Conservation (phyloP, 805 yeast species). For the Teunomyces funiuensis region DNA sequence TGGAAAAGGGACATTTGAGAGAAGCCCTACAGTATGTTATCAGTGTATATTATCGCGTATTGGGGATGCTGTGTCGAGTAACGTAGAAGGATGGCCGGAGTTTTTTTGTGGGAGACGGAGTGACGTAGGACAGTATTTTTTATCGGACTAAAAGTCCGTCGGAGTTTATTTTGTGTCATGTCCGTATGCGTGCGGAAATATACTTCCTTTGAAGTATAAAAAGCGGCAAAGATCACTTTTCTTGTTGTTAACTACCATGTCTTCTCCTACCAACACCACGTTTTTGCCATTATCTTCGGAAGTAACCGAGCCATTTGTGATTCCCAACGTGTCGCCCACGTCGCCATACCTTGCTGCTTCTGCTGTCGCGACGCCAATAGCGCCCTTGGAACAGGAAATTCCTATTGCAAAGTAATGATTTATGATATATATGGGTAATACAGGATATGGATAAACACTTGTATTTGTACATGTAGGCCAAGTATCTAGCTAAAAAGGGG, state of each 20-base stretch:
- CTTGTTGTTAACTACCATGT: slow-evolving; percentile 3
- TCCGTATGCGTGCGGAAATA: slow-evolving; percentile 5
- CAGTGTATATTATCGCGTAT: too few relatives aligned
- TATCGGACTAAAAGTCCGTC: slow-evolving; percentile 4
- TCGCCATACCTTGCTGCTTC: slow-evolving; percentile 23
- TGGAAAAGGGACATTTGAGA: too few relatives aligned
- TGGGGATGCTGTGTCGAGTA: too few relatives aligned
- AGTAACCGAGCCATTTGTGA: slow-evolving; percentile 60
- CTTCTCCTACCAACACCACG: slow-evolving; percentile 16
- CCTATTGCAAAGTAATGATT: slow-evolving; percentile 3
- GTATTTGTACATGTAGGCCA: neutral
- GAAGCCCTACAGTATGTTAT: too few relatives aligned
- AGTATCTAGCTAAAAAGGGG: slow-evolving; percentile 11
- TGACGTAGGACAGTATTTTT: slow-evolving; percentile 1
- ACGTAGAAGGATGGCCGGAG: too few relatives aligned
- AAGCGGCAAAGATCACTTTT: neutral
- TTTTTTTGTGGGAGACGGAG: too few relatives aligned
- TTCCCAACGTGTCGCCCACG: slow-evolving; percentile 62
- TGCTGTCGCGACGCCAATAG: neutral
- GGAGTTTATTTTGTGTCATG: slow-evolving; percentile 4
- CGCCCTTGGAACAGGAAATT: slow-evolving; percentile 2
- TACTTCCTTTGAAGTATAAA: slow-evolving; percentile 5
- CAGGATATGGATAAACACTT: neutral
- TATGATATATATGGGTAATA: slow-evolving; percentile 3
- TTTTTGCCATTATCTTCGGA: slow-evolving; percentile 59